These are phyloP conservation scores for Trametes cubensis DNA, from an alignment of 768 basidiomycete genomes.

Conservation along the genomic window DNA sequence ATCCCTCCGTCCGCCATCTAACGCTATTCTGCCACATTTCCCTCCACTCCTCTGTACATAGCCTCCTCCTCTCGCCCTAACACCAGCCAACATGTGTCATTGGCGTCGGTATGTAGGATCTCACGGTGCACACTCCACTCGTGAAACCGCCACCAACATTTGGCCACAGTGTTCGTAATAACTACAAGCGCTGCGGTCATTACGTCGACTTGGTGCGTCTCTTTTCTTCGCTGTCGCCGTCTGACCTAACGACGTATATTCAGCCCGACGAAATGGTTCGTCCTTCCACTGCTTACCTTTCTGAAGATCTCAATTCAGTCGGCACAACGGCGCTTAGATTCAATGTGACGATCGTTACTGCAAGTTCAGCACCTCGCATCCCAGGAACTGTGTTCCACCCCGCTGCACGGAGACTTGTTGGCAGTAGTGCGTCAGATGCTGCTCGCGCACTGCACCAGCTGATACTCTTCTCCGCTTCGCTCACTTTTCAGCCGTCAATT, in stretches of 20 bases:
- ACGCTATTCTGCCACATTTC: slow-evolving; percentile 23
- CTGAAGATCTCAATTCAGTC: slow-evolving; percentile 24
- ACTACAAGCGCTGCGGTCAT: slow-evolving; percentile 61
- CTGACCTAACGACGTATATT: slow-evolving; percentile 22
- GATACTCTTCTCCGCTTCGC: slow-evolving; percentile 18
- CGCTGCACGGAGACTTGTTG: slow-evolving; percentile 66
- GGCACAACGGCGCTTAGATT: slow-evolving; percentile 47
- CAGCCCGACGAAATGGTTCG: slow-evolving; percentile 66
- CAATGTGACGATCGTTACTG: slow-evolving; percentile 66
- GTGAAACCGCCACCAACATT: slow-evolving; percentile 14
- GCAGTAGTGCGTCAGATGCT: slow-evolving; percentile 64
- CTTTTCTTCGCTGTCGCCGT: slow-evolving; percentile 14
- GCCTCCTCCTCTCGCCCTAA: slow-evolving; percentile 24
- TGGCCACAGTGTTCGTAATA: slow-evolving; percentile 59
- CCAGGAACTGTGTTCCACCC: slow-evolving; percentile 55
- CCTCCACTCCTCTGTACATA: slow-evolving; percentile 28
- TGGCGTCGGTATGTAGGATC: slow-evolving; percentile 59
- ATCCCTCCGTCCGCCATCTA: slow-evolving; percentile 7
- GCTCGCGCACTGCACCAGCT: slow-evolving; percentile 4
- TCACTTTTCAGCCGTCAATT: slow-evolving; percentile 60
- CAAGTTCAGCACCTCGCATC: slow-evolving; percentile 72
- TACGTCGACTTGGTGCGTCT: slow-evolving; percentile 52
- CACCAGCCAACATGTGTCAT: slow-evolving; percentile 57
- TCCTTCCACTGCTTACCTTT: slow-evolving; percentile 19
- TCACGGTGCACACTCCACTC: slow-evolving; percentile 17